A percentile compares a stretch with the other conserved stretches of the same genome.
Conservation (phyloP, 1,284 basidiomycete species). For the Cutaneotrichosporon mucoides region DNA sequence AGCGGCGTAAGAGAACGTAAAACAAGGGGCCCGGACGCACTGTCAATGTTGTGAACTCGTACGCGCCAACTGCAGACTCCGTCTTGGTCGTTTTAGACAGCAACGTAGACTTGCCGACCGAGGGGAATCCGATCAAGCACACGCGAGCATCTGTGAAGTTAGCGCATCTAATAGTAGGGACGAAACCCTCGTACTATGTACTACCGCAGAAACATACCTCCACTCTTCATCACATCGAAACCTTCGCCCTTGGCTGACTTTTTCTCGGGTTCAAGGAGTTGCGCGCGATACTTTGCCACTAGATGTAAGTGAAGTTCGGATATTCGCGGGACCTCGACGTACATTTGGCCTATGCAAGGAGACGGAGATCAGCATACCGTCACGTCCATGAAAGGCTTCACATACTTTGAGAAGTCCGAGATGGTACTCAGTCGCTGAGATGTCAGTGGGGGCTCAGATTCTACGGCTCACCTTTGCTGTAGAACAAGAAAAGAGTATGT, state of each 20-base stretch:
- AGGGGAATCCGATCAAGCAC: conserved; percentile 89
- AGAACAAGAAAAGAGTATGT: not conserved
- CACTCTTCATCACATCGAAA: conserved; percentile 91
- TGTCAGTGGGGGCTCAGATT: conserved; percentile 4
- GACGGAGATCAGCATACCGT: too few relatives aligned
- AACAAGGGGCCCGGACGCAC: conserved; percentile 49
- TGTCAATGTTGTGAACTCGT: conserved; percentile 93
- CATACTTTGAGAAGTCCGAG: conserved; percentile 51
- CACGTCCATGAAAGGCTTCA: too few relatives aligned
- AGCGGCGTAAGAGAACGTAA: conserved; percentile 33
- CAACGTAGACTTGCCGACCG: conserved; percentile 92
- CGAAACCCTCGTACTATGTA: too few relatives aligned
- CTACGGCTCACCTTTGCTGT: conserved; percentile 21
- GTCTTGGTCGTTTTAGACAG: conserved; percentile 90
- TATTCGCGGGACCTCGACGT: conserved; percentile 3
- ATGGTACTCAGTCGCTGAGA: conserved; percentile 79
- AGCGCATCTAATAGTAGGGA: not conserved
- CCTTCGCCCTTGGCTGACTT: conserved; percentile 77
- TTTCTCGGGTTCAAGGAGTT: conserved; percentile 76
- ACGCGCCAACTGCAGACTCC: conserved; percentile 79
- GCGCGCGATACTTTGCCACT: conserved; percentile 82
- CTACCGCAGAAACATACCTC: conserved; percentile 48
- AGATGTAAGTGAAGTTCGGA: not conserved
- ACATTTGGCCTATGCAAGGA: conserved; percentile 35
- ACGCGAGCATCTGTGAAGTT: conserved; percentile 68